Evolutionary conservation across 495 filamentous ascomycete genomes (phyloP), one percentile per base, ranked within the genome.

Genomic region (Penicillium samsonianum): DNA sequence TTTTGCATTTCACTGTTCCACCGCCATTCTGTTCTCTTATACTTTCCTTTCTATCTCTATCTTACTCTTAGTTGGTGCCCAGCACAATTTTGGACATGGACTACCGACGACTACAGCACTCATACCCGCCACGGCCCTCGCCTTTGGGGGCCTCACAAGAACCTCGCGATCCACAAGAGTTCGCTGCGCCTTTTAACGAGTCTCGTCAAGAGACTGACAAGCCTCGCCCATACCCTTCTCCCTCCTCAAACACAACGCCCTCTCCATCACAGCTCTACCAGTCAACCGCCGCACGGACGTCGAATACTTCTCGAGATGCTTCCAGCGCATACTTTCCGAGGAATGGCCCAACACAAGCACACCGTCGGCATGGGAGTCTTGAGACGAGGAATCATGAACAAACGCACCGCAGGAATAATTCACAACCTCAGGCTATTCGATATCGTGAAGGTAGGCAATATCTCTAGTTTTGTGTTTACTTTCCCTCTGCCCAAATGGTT

Each of bases 401-500:
- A 17, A 43, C 49, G 44, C 59, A 73, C 54, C 60, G 65, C 33
- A 56, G 63, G 47, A 62, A 65, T 51, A 55, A 65, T 31, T 65
- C 64, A 17, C 67, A 71, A 48, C 59, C 58, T 41, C 70, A 58
- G 14, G 51, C 60, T 37, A 55, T 57, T 38, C 60, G 52, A n/a
- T 61, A 64, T 59, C 66, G 60, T 35, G 69, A 73, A 67, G 68
- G 74, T 78, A 67, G 41, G 71, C 22, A 22, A 31, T 20, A n/a
- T 40, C 12, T 4, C 41, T 23, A 45, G 11, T 57, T 54, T 42
- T 45, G 42, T 52, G 38, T 53, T 63, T 54, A 26, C 33, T 19
- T 42, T 49, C 46, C 35, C 55, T 56, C 38, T 55, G 33, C 58
- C 20, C 58, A 17, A 5, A 20, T 46, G 52, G 52, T 55, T 56